Conservation (phyloP, 1,284 basidiomycete genomes). For the Bondarzewia mesenterica region DNA sequence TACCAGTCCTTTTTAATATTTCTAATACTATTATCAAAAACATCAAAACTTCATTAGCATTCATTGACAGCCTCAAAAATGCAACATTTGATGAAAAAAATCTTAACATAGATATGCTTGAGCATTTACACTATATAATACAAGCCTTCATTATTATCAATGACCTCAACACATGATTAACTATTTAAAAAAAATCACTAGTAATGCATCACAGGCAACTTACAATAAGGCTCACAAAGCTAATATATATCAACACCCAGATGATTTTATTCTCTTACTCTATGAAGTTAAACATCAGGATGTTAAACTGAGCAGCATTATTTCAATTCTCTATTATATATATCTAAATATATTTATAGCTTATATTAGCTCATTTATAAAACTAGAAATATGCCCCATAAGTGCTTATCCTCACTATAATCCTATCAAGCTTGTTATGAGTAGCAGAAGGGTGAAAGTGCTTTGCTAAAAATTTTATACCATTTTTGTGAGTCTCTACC, state of each 20-base stretch:
- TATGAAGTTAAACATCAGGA: slow-evolving; percentile 14
- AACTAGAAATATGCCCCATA: slow-evolving; percentile 16
- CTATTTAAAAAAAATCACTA: no score
- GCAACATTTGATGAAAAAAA: no score
- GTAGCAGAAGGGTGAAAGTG: slow-evolving; percentile 2
- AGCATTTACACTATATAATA: no score
- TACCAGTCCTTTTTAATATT: no score
- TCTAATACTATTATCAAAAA: no score
- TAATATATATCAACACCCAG: slow-evolving; percentile 8
- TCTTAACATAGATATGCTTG: no score
- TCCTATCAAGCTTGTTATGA: background rate
- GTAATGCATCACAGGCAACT: no score
- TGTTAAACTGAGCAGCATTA: slow-evolving; percentile 21
- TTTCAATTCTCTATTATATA: slow-evolving; percentile 24
- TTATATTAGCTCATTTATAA: slow-evolving; percentile 24
- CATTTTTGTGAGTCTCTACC: slow-evolving; percentile 9
- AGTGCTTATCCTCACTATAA: slow-evolving; percentile 22
- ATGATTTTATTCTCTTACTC: slow-evolving; percentile 14
- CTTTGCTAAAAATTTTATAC: slow-evolving; percentile 17
- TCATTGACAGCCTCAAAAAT: no score
- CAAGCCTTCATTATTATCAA: no score
- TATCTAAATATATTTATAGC: slow-evolving; percentile 26
- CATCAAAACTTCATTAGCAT: no score
- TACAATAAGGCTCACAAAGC: no score
- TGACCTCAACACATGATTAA: no score